Evolutionary conservation across 2,329 filamentous ascomycete species (phyloP).

Genomic region (Colletotrichum caudatum): DNA sequence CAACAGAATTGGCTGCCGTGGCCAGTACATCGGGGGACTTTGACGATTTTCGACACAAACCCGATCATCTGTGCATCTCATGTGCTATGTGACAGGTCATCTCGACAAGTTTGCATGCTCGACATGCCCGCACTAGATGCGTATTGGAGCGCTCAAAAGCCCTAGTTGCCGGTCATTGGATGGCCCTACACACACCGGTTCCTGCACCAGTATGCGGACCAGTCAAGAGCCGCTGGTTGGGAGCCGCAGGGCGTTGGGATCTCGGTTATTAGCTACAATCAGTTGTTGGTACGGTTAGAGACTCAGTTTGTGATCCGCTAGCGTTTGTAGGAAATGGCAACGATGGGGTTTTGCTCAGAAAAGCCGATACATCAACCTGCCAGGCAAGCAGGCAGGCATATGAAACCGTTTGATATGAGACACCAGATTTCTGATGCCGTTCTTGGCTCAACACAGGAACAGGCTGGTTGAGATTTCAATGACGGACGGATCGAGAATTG

Average conservation of each 20-base stretch:
- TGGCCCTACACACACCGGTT: conserved; percentile 11
- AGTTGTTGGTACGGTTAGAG: conserved; percentile 7
- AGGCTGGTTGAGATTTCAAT: conserved; percentile 8
- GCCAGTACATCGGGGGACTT: conserved; percentile 4
- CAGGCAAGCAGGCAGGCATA: conserved; percentile 4
- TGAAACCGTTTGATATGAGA: conserved; percentile 34
- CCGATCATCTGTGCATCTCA: conserved; percentile 36
- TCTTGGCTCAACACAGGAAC: conserved; percentile 2
- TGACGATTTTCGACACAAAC: conserved; percentile 15
- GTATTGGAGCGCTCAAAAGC: background rate
- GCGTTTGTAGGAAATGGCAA: conserved; percentile 28
- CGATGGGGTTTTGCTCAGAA: conserved; percentile 15
- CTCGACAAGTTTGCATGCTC: conserved; percentile 20
- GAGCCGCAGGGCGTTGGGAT: background rate
- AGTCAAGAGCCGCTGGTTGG: background rate
- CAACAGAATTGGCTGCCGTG: conserved; percentile 14
- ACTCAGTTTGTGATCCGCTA: conserved; percentile 16
- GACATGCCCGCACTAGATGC: conserved; percentile 10
- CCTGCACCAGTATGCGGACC: conserved; percentile 5
- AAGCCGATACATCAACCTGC: conserved; percentile 28
- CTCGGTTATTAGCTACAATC: background rate
- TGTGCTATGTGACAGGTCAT: conserved; percentile 31
- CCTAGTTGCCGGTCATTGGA: background rate
- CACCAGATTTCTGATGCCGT: conserved; percentile 19
- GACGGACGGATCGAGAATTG: conserved; percentile 5